A percentile compares a stretch with the other conserved stretches of the same genome.
phyloP scores from a whole-genome alignment of 2,329 filamentous ascomycete species.

The Neonectria hederae region DNA sequence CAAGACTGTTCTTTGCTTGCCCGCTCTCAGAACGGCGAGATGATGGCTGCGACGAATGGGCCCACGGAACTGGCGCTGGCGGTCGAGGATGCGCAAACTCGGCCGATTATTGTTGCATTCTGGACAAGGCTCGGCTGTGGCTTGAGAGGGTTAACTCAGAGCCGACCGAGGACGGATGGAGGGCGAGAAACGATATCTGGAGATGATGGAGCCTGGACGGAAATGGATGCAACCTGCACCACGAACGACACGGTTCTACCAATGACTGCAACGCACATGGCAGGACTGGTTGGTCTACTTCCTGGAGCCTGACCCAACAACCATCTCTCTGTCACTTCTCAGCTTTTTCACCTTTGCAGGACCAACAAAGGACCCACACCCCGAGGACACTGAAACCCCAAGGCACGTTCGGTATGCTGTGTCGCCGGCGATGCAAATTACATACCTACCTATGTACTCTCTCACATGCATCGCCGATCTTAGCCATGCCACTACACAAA shows the following conservation, averaged over 20 bases:
- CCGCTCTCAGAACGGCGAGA: not conserved
- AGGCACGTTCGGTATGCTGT: not conserved
- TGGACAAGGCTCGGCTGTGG: not conserved
- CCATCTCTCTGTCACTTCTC: too few relatives aligned
- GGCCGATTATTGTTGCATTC: not conserved
- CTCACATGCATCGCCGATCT: constrained; percentile 13
- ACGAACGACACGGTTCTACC: too few relatives aligned
- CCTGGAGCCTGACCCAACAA: too few relatives aligned
- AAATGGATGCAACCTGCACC: not conserved
- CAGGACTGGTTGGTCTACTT: too few relatives aligned
- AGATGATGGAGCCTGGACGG: not conserved
- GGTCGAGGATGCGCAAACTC: not conserved
- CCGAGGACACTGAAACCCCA: not conserved
- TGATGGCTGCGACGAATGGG: constrained; percentile 9
- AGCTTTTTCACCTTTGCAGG: not conserved
- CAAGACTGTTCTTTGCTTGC: not conserved
- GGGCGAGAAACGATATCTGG: not conserved
- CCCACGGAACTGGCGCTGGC: not conserved
- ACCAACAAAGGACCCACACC: not conserved
- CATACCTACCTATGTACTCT: too few relatives aligned
- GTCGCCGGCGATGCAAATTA: not conserved
- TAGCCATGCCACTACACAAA: constrained; percentile 3
- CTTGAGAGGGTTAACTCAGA: not conserved
- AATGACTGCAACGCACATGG: not conserved
- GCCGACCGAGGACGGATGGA: constrained; percentile 5